Conservation (phyloP, 495 filamentous ascomycete species). For the Penicillium desertorum region DNA sequence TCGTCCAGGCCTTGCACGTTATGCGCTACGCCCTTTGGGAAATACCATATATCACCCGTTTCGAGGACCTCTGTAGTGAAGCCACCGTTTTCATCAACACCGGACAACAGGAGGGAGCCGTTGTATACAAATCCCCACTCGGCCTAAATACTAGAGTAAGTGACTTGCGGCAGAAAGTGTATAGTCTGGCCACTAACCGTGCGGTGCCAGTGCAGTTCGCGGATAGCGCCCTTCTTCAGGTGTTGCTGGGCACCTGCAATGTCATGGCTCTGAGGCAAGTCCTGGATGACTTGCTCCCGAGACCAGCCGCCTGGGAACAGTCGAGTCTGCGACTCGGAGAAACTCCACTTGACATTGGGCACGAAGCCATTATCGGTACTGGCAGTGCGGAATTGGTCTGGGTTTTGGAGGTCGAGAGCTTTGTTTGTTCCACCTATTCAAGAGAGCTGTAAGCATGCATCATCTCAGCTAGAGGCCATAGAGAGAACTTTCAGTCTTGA, state of each 20-base stretch:
- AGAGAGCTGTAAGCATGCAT: background rate
- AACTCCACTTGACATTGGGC: conserved; percentile 64
- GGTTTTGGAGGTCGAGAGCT: conserved; percentile 54
- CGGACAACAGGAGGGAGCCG: conserved; percentile 56
- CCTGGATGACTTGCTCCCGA: conserved; percentile 61
- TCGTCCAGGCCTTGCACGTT: conserved; percentile 58
- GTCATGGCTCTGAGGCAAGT: conserved; percentile 59
- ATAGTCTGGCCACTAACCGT: conserved; percentile 42
- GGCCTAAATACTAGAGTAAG: conserved; percentile 40
- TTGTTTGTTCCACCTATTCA: conserved; percentile 36
- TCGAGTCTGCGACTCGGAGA: conserved; percentile 60
- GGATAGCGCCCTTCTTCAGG: conserved; percentile 59
- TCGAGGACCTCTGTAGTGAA: conserved; percentile 55
- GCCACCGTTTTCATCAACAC: conserved; percentile 58
- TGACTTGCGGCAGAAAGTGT: background rate
- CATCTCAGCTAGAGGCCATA: background rate
- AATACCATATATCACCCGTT: conserved; percentile 66
- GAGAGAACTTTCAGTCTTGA: background rate
- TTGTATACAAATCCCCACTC: conserved; percentile 65
- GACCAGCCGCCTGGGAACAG: conserved; percentile 63
- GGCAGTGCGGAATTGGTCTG: conserved; percentile 57
- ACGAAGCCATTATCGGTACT: conserved; percentile 59
- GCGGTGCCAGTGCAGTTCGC: conserved; percentile 67
- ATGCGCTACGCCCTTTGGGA: conserved; percentile 63
- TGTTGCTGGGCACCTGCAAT: conserved; percentile 64